Evolutionary conservation across 805 yeast genomes (phyloP), one percentile per base, ranked within the genome.

Genomic region (Pichia kluyveri): DNA sequence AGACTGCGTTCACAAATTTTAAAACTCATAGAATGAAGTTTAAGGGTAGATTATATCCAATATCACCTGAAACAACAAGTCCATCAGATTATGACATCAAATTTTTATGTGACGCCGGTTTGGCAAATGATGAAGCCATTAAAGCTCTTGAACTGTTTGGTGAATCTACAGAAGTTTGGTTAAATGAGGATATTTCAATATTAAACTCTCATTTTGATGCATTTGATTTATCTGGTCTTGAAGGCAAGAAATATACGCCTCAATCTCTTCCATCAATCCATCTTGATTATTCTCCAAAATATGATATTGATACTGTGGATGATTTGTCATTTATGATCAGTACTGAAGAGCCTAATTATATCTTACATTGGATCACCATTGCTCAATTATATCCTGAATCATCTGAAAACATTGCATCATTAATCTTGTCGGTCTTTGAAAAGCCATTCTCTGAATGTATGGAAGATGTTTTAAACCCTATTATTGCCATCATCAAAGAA

Each of bases 361-460:
- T 73, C 37, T 72, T 71, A 38, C 67, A 69, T 38, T 66, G 75
- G 60, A 65, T 76, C 18, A 58, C 65, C 26, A 60, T 76, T 8
- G 63, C 71, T 2, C 77, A 76, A 34, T 45, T 65, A 4, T 73
- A 66, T 49, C 79, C 80, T 4, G 66, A 61, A 31, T 51, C 45
- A 7, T 44, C 41, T 12, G 49, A 53, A 32, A 53, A 58, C 12
- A 64, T 76, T 40, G 63, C 78, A 0, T 71, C 69, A 28, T 66
- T 75, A 34, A 55, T 74, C 32, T 52, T 56, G 15, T 58, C 58
- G 42, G 69, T 66, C 32, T 72, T 61, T 55, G 58, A 50, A 46
- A 63, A 62, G 15, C 58, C 57, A 34, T 68, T 56, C 51, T 62
- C 56, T 46, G 73, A 49, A 48, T 58, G 59, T 12, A 60, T 61